Conservation (phyloP, 805 yeast species). For the Maudiozyma bulderi region DNA sequence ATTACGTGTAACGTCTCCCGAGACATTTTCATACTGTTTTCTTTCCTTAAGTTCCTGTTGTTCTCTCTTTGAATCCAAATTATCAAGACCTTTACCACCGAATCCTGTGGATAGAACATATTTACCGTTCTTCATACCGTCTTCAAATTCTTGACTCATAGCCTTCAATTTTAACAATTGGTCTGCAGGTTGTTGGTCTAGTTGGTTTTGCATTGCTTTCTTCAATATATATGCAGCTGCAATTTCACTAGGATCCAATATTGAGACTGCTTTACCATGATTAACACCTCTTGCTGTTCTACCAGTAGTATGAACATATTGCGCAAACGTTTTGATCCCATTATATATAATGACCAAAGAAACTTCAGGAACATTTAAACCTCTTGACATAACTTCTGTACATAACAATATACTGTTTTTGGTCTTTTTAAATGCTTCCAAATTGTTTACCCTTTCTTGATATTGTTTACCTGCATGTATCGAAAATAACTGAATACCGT, state of each 20-base stretch:
- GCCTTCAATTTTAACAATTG: conserved; percentile 31
- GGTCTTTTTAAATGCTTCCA: conserved; percentile 58
- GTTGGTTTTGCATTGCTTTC: conserved; percentile 38
- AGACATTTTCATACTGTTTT: background rate
- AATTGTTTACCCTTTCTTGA: conserved; percentile 65
- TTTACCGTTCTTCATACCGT: conserved; percentile 57
- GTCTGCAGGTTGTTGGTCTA: conserved; percentile 33
- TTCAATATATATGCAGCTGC: conserved; percentile 52
- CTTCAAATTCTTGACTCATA: conserved; percentile 47
- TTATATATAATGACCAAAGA: conserved; percentile 75
- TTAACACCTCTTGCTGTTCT: conserved; percentile 90
- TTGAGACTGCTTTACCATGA: conserved; percentile 65
- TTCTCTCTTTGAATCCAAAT: conserved; percentile 44
- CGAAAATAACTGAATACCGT: conserved; percentile 44
- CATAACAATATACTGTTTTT: conserved; percentile 62
- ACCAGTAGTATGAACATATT: conserved; percentile 92
- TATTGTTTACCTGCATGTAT: conserved; percentile 93
- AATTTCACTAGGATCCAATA: conserved; percentile 54
- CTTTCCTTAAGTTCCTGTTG: conserved; percentile 13
- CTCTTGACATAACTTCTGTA: conserved; percentile 92
- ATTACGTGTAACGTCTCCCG: conserved; percentile 4
- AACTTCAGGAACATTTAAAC: conserved; percentile 83
- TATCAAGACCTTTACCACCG: conserved; percentile 87
- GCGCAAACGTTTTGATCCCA: conserved; percentile 83
- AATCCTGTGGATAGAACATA: conserved; percentile 65